Base-by-base conservation (phyloP, 139 green algal species). In the Trebouxia sp. region DNA sequence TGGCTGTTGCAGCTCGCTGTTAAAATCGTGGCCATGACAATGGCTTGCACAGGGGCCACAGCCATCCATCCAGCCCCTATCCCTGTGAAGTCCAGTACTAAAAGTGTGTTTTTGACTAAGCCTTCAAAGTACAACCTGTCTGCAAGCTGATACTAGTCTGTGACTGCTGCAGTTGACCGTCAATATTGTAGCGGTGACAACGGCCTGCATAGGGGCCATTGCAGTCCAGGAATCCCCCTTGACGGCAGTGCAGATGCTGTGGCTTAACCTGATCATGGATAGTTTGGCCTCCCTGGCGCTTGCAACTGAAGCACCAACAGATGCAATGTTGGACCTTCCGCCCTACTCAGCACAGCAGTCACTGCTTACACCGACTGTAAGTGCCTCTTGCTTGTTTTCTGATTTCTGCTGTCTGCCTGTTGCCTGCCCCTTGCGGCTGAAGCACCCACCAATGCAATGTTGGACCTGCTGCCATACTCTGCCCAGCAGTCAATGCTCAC, bases 221-320 rank as follows among this genome's bases (percentile, higher is more conserved):
- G 82, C 78, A 30, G 78, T 92, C 62, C 81, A 66, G 26, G 78
- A 88, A 47, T 91, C 84, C n/a, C 93, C 91, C 0, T 84, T 97
- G 7, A 90, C 85, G 6, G 88, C 91, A 0, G 92, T 97, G 39
- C 87, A 93, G 87, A 93, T 95, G 89, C 89, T 94, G 35, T 94
- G 93, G 94, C 92, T 98, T 11, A 98, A 98, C 85, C 88, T 98
- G 22, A 96, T 98, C 84, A 97, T 97, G 91, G 93, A 97, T 86
- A 93, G 86, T 2, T 85, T 97, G 6, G 94, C 93, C 26, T 89
- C 81, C 26, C 85, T 97, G 82, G 90, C 93, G 5, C 85, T 97
- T 53, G 93, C 94, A 20, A 97, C 93, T 1, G 92, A 96, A 65
- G 55, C 89, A 28, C 93, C 94, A n/a, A 91, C 84, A 37, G 85